These are phyloP conservation scores for Lizonia empirigonia DNA, from an alignment of 2,329 filamentous ascomycete species.

Conservation along the genomic window DNA sequence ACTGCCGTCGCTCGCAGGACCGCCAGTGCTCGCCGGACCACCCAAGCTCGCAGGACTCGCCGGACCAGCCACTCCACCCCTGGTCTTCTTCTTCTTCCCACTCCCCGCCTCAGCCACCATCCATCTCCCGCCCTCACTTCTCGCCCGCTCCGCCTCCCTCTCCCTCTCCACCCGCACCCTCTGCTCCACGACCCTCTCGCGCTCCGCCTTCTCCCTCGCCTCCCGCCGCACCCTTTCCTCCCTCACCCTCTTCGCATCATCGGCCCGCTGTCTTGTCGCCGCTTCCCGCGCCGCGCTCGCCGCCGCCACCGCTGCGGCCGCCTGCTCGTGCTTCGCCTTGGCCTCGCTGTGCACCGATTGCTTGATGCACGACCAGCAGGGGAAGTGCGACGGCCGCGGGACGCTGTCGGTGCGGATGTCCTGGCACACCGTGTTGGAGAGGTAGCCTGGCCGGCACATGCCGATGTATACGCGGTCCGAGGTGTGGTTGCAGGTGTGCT, in stretches of 20 bases:
- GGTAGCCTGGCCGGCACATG: constrained; percentile 28
- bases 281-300: constrained; percentile 16
- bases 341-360: constrained; percentile 17
- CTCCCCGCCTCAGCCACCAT: constrained; percentile 23
- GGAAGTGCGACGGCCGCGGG: constrained; percentile 28
- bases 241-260: constrained; percentile 19
- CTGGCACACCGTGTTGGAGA: constrained; percentile 28
- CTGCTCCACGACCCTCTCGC: constrained; percentile 27
- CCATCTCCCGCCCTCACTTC: constrained; percentile 30
- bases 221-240: constrained; percentile 32
- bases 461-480: constrained; percentile 31
- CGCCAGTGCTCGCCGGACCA: too few relatives aligned
- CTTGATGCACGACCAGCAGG: constrained; percentile 32
- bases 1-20: too few relatives aligned
- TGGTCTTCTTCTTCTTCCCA: constrained; percentile 28
- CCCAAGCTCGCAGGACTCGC: too few relatives aligned
- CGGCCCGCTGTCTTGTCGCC: constrained; percentile 14
- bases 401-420: constrained; percentile 20
- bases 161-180: constrained; percentile 19
- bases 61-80: not conserved
- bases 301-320: not conserved
- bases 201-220: constrained; percentile 28
- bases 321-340: not conserved
- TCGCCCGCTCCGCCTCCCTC: constrained; percentile 20
- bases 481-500: constrained; percentile 28